Evolutionary conservation across 1,139 yeast genomes (phyloP).

Genomic region (Blastobotrys elegans): DNA sequence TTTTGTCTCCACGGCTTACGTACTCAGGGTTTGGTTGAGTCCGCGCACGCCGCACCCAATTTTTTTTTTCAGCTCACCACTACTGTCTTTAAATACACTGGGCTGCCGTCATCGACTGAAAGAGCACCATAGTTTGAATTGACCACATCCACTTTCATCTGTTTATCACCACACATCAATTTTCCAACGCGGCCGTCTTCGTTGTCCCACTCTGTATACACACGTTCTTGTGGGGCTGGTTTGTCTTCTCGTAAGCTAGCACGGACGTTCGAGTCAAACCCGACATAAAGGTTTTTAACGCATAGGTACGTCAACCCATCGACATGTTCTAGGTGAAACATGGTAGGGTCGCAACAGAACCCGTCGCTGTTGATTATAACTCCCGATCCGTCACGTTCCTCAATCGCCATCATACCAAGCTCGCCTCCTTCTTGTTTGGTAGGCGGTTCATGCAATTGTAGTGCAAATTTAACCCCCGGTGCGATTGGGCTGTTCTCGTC

Average conservation of each 20-base stretch:
- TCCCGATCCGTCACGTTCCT: background rate
- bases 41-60: background rate
- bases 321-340: background rate
- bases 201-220: background rate
- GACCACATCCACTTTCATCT: background rate
- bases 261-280: too few species aligned
- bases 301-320: background rate
- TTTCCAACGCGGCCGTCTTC: background rate
- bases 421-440: background rate
- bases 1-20: too few species aligned
- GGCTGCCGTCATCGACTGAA: background rate
- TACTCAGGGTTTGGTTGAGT: too few species aligned
- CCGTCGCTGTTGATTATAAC: background rate
- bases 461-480: background rate
- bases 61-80: background rate
- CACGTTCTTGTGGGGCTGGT: too few species aligned
- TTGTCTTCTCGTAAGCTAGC: too few species aligned
- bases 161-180: background rate
- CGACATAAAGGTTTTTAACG: background rate
- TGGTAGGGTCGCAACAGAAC: background rate
- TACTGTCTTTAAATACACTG: background rate
- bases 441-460: background rate
- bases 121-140: background rate
- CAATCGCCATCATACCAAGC: background rate
- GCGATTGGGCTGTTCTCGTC: too few species aligned